Evolutionary conservation across 2,329 filamentous ascomycete species (phyloP), one percentile per base, ranked within the genome.

Genomic region (Microdochium trichocladiopsis): DNA sequence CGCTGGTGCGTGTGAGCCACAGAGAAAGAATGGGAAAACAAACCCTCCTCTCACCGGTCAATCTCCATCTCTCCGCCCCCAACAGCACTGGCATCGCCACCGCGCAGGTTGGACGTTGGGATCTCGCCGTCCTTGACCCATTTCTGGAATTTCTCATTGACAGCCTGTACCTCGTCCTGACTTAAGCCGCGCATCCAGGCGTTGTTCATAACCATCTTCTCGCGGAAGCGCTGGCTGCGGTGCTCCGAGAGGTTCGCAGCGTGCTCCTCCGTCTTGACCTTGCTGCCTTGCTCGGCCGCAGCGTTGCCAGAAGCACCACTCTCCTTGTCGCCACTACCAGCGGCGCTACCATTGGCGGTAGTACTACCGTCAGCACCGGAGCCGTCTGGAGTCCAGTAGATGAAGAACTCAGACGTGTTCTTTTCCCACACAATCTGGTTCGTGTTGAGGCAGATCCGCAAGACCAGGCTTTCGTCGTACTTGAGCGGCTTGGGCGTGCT

Each of bases 151-250:
- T 80, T 79, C 62, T 84, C 82, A 71, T 92, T 92, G 58, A 83
- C 83, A 67, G 86, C 82, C 64, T 87, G 76, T n/a, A 87, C 84
- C 61, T 87, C 81, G 58, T 88, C 88, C 69, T 89, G 87, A 66
- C 86, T 87, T 69, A 90, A 75, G 51, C 89, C 88, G 69, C 90
- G 83, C 67, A 95, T 77, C 70, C 91, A 93, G 56, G 88, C 80
- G 54, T 86, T 85, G 76, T 92, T 88, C 71, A 86, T 86, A 56
- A 95, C 83, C 68, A 90, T 76, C 76, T 93, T 94, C 77, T 94
- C 87, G 57, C 81, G 79, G 64, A 92, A 72, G 66, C 83, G 88
- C 59, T 75, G 75, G 57, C 88, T 79, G 23, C 89, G 87, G 69
- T 87, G 82, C 54, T 86, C 81, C 49, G 66, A 69, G 14, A 74